Evolutionary conservation across 306 rosid species (phyloP).

Genomic region (Sindora glabra): DNA sequence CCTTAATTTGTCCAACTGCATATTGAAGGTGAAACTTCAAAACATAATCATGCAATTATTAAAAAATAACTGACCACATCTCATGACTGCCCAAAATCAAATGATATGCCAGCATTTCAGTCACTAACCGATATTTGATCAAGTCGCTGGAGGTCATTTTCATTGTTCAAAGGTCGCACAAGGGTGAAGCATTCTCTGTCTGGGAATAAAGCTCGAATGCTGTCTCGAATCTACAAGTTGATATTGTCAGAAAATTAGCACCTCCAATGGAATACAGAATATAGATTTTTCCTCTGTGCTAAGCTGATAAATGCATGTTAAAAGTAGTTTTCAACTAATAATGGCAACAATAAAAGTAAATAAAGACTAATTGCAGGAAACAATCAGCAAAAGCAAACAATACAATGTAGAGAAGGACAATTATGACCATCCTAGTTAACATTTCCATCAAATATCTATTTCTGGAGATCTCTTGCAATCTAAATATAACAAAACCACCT

Average conservation of each 20-base stretch:
- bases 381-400: neutral
- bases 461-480: too few species aligned
- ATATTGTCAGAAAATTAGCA: constrained; percentile 19
- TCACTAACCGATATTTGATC: constrained; percentile 73
- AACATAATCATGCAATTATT: neutral
- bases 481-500: too few species aligned
- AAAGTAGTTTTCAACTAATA: too few species aligned
- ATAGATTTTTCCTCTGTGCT: neutral
- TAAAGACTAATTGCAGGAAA: neutral
- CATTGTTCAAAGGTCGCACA: constrained; percentile 82
- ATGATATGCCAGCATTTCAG: neutral
- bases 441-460: too few species aligned
- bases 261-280: neutral
- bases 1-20: constrained; percentile 70
- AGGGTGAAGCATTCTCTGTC: constrained; percentile 96
- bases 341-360: neutral
- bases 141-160: constrained; percentile 77
- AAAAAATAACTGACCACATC: too few species aligned
- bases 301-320: too few species aligned
- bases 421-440: neutral
- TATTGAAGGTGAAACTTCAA: constrained; percentile 13
- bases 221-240: constrained; percentile 69
- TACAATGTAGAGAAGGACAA: neutral
- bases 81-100: neutral
- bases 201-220: constrained; percentile 88